These are phyloP conservation scores for Capronia epimyces DNA, from an alignment of 2,329 filamentous ascomycete genomes.

Conservation along the genomic window DNA sequence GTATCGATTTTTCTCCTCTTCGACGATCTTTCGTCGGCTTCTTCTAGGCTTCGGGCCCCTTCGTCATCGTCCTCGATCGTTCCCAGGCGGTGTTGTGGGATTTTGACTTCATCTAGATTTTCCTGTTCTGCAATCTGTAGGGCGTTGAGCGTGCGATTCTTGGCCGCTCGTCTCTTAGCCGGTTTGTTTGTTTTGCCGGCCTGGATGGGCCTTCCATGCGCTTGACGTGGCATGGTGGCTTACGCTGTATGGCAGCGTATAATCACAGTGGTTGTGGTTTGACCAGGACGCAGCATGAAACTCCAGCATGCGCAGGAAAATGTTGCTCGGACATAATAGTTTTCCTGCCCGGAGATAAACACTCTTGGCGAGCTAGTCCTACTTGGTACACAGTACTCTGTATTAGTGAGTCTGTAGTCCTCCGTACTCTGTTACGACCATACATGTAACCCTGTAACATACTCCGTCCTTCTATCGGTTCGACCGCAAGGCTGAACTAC, in stretches of 20 bases:
- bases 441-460: too few species aligned
- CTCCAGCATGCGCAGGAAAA: not conserved
- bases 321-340: not conserved
- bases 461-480: too few species aligned
- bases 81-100: constrained; percentile 55
- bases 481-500: too few species aligned
- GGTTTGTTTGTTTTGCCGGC: constrained; percentile 29
- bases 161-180: constrained; percentile 33
- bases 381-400: not conserved
- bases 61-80: constrained; percentile 50
- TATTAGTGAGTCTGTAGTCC: too few species aligned
- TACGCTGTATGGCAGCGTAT: not conserved
- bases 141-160: constrained; percentile 52
- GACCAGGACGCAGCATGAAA: too few species aligned
- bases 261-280: not conserved
- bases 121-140: constrained; percentile 59
- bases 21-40: constrained; percentile 34
- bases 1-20: constrained; percentile 34
- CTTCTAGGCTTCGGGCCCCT: constrained; percentile 37
- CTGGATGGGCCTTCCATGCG: constrained; percentile 30
- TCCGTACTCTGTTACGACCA: too few species aligned
- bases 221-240: constrained; percentile 26
- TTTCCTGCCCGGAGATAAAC: not conserved
- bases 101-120: constrained; percentile 48
- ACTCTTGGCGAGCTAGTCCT: not conserved